Evolutionary conservation across 345 rosid genomes (phyloP).

Genomic region (Citropsis articulata): DNA sequence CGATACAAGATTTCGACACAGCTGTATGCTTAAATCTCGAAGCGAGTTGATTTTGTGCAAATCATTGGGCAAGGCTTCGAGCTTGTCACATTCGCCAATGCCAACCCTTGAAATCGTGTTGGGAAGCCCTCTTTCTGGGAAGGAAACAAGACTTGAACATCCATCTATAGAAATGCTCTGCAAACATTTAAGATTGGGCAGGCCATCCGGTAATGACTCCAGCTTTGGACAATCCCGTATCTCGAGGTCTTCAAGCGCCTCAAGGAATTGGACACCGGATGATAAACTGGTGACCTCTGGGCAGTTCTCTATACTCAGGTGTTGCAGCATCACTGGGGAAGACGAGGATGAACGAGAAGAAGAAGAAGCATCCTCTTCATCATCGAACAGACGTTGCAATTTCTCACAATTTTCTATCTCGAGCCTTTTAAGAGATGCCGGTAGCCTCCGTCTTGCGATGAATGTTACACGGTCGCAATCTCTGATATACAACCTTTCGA

Average conservation of each 20-base stretch:
- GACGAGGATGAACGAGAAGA: neutral
- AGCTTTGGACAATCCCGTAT: neutral
- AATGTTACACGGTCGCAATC: neutral
- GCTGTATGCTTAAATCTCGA: fast-evolving
- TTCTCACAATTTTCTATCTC: neutral
- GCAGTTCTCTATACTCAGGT: neutral
- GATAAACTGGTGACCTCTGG: neutral
- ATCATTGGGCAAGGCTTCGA: neutral
- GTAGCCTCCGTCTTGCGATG: neutral
- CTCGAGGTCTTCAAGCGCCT: neutral
- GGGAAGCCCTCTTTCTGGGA: constrained; percentile 2
- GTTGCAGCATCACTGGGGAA: neutral
- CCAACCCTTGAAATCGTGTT: fast-evolving
- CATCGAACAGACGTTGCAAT: neutral
- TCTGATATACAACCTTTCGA: neutral
- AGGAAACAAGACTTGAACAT: neutral
- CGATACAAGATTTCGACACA: neutral
- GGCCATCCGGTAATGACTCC: neutral
- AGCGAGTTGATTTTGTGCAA: neutral
- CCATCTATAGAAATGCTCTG: fast-evolving
- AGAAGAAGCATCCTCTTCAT: neutral
- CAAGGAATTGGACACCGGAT: neutral
- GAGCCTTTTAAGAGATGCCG: neutral
- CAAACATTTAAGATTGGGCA: neutral
- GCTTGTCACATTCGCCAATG: fast-evolving